Evolutionary conservation across 192 early-diverging fungal genomes (phyloP), one percentile per base, ranked within the genome.

Genomic region (Irineochytrium annulatum): DNA sequence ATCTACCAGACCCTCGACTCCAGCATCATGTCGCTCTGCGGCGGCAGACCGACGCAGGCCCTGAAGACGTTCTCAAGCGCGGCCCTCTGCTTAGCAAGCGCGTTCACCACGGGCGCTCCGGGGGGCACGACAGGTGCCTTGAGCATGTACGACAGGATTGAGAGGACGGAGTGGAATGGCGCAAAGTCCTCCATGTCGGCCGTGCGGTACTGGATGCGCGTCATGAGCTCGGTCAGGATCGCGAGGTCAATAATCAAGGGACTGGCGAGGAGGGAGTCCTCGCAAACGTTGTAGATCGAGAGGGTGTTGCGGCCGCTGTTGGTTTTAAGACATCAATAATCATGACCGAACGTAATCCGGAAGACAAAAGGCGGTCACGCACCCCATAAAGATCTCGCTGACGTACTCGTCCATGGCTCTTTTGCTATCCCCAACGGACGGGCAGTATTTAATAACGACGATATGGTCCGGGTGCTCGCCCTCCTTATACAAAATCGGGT

Each of bases 391-490:
- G 68, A 98, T 98, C 80, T 98, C 95, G 63, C 86, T 90, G 52
- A 91, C 89, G 65, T 98, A 98, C 77, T 98, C 95, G 80, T 98
- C 95, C 63, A 98, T 75, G 27, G 95, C 95, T 71, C 95, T 90
- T 87, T 98, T 98, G 34, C 89, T 91, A 76, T 98, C 95, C 63
- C 92, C 93, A 34, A 98, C 95, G 16, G 91, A 77, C 24, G 95
- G 95, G 61, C 91, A 86, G 73, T 98, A 98, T 86, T 98, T 98
- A 87, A 98, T 98, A 19, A 98, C 95, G 29, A 98, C 91, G 73
- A 90, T 86, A 74, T 87, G 85, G 67, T 90, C 88, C 28, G 88
- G 88, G 69, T 87, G 85, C 66, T 81, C 79, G 43, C 67, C 69
- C 71, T 88, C 83, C 74, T 84, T 82, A 85, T 95, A 98, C 55